phyloP scores from a whole-genome alignment of 441 rosid genomes.

The Daphne laureola region DNA sequence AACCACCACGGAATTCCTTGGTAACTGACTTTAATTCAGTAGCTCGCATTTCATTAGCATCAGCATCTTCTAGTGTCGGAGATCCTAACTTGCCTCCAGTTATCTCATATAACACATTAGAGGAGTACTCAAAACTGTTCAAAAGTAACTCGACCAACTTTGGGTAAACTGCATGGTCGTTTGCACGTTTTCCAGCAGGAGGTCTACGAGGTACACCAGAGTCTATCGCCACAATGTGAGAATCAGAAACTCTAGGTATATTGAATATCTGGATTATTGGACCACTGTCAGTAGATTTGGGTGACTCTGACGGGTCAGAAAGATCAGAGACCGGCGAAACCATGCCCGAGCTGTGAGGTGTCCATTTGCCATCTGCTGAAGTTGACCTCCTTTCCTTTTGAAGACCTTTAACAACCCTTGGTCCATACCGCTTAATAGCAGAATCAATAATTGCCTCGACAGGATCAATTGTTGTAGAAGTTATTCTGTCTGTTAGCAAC shows the following conservation, averaged over 20 bases:
- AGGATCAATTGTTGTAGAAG: slow-evolving; percentile 36
- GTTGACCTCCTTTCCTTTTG: slow-evolving; percentile 85
- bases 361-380: slow-evolving; percentile 62
- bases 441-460: slow-evolving; percentile 73
- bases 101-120: slow-evolving; percentile 69
- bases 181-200: slow-evolving; percentile 93
- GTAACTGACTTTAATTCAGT: slow-evolving; percentile 38
- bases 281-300: slow-evolving; percentile 45
- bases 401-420: slow-evolving; percentile 72
- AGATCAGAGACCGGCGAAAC: slow-evolving; percentile 60
- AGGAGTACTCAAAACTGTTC: slow-evolving; percentile 63
- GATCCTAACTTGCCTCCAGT: slow-evolving; percentile 81
- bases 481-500: slow-evolving; percentile 67
- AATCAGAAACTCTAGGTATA: slow-evolving; percentile 36
- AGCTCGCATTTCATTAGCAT: slow-evolving; percentile 18
- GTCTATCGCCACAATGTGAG: slow-evolving; percentile 82
- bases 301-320: slow-evolving; percentile 64
- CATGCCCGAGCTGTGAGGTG: slow-evolving; percentile 37
- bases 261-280: slow-evolving; percentile 47
- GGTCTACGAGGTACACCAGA: slow-evolving; percentile 98
- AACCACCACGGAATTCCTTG: slow-evolving; percentile 77
- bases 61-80: slow-evolving; percentile 36
- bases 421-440: slow-evolving; percentile 66
- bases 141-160: slow-evolving; percentile 92
- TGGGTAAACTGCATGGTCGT: slow-evolving; percentile 90